phyloP scores from a whole-genome alignment of 2,329 filamentous ascomycete species.

The Stagonosporopsis tanaceti region DNA sequence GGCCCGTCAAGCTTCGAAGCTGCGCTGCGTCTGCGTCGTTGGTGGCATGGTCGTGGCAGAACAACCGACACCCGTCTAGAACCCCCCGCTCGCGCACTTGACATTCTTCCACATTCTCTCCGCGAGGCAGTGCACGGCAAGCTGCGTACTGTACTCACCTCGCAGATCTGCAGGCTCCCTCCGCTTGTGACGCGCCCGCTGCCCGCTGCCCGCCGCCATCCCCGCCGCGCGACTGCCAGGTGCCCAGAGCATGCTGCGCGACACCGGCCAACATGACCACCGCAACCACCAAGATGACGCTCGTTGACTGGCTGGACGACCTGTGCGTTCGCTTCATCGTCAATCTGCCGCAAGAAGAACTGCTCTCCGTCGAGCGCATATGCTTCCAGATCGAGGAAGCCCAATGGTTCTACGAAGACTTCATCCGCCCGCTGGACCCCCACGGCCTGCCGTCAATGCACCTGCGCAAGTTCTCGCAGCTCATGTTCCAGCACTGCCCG shows the following conservation, averaged over 20 bases:
- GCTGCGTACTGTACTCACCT: constrained; percentile 1
- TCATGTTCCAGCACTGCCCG: constrained; percentile 94
- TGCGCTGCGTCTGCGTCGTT: background rate
- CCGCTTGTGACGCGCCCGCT: constrained; percentile 11
- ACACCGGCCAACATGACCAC: constrained; percentile 56
- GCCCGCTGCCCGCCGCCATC: constrained; percentile 13
- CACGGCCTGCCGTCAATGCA: constrained; percentile 81
- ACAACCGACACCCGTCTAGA: background rate
- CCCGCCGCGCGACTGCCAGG: constrained; percentile 20
- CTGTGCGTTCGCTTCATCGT: constrained; percentile 98
- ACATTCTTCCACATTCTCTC: constrained; percentile 34
- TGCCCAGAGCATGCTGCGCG: constrained; percentile 66
- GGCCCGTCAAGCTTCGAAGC: constrained; percentile 14
- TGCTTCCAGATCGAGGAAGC: constrained; percentile 99
- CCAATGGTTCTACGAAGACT: constrained; percentile 99
- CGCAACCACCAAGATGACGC: constrained; percentile 76
- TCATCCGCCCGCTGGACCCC: constrained; percentile 89
- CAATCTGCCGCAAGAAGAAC: constrained; percentile 91
- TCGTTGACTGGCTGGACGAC: constrained; percentile 98
- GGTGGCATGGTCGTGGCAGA: background rate
- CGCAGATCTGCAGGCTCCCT: constrained; percentile 8
- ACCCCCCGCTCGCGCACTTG: constrained; percentile 5
- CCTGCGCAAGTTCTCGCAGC: constrained; percentile 83
- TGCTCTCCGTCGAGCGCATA: constrained; percentile 88
- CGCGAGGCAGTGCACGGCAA: constrained; percentile 39